Evolutionary conservation across 805 yeast species (phyloP).

Genomic region (Candida taoyuanica): DNA sequence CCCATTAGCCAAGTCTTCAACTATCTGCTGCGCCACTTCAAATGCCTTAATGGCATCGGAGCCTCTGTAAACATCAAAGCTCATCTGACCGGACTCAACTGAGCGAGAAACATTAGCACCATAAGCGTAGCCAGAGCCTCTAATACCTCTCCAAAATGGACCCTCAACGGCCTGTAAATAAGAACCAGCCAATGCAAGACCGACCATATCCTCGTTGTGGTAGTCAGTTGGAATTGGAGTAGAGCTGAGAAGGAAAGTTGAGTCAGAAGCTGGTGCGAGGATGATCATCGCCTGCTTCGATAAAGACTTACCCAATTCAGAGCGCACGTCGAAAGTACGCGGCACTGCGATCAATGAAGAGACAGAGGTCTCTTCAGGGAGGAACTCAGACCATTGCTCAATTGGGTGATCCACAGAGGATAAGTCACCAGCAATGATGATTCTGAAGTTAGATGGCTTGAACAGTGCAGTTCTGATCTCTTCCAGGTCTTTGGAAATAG

Average conservation of each 20-base stretch:
- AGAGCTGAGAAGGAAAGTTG: slow-evolving; percentile 60
- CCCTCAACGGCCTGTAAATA: slow-evolving; percentile 88
- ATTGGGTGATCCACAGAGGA: slow-evolving; percentile 49
- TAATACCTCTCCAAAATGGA: slow-evolving; percentile 92
- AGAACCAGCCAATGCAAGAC: slow-evolving; percentile 67
- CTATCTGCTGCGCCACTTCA: slow-evolving; percentile 59
- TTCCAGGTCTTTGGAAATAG: slow-evolving; percentile 47
- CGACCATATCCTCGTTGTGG: slow-evolving; percentile 56
- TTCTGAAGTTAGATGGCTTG: slow-evolving; percentile 53
- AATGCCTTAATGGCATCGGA: slow-evolving; percentile 68
- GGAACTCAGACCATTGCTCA: slow-evolving; percentile 44
- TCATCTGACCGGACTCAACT: slow-evolving; percentile 62
- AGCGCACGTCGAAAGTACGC: slow-evolving; percentile 46
- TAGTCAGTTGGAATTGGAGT: slow-evolving; percentile 57
- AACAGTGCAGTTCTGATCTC: slow-evolving; percentile 48
- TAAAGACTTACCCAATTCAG: slow-evolving; percentile 52
- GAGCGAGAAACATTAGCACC: slow-evolving; percentile 65
- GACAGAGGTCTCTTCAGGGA: slow-evolving; percentile 17
- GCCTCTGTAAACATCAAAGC: slow-evolving; percentile 72
- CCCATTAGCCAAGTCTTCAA: slow-evolving; percentile 57
- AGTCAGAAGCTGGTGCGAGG: slow-evolving; percentile 79
- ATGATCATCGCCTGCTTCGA: slow-evolving; percentile 54
- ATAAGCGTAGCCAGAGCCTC: slow-evolving; percentile 93
- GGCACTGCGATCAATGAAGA: slow-evolving; percentile 39
- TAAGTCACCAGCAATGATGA: slow-evolving; percentile 69